A percentile compares a stretch with the other conserved stretches of the same genome.
These are phyloP conservation scores for Phytopythium aichiense DNA, from an alignment of 352 stramenopile genomes.

Conservation along the genomic window DNA sequence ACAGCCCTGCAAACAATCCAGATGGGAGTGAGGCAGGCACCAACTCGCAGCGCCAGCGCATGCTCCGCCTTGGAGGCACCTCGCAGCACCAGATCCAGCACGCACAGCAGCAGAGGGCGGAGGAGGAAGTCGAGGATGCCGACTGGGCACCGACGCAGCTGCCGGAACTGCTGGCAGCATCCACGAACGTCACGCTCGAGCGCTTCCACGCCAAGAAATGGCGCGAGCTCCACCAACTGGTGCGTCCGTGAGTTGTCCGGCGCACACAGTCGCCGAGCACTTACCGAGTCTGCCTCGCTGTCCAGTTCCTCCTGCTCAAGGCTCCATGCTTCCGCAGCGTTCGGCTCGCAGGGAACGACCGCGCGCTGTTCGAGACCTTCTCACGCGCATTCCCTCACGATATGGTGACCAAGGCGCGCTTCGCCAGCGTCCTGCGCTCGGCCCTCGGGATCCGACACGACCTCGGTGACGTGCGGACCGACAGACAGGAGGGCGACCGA, in stretches of 20 bases:
- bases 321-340: conserved; percentile 40
- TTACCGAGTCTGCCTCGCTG: conserved; percentile 1
- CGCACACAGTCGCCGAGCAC: conserved; percentile 1
- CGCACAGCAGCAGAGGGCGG: conserved; percentile 1
- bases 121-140: conserved; percentile 12
- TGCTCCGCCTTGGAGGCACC: conserved; percentile 12
- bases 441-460: conserved; percentile 35
- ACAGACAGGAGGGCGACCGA: not conserved
- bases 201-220: conserved; percentile 63
- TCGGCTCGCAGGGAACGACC: conserved; percentile 52
- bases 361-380: conserved; percentile 64
- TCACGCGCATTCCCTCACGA: conserved; percentile 66
- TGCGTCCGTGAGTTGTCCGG: conserved; percentile 11
- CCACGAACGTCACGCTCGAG: conserved; percentile 46
- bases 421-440: conserved; percentile 56
- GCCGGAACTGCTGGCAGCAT: conserved; percentile 9
- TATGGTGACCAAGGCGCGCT: conserved; percentile 61
- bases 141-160: conserved; percentile 19
- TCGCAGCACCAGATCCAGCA: conserved; percentile 9
- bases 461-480: not conserved
- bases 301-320: conserved; percentile 33
- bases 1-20: not conserved
- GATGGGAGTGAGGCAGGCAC: not conserved
- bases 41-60: conserved; percentile 1
- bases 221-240: conserved; percentile 48